Evolutionary conservation across 441 rosid species (phyloP).

Genomic region (Gossypium schwendimanii): DNA sequence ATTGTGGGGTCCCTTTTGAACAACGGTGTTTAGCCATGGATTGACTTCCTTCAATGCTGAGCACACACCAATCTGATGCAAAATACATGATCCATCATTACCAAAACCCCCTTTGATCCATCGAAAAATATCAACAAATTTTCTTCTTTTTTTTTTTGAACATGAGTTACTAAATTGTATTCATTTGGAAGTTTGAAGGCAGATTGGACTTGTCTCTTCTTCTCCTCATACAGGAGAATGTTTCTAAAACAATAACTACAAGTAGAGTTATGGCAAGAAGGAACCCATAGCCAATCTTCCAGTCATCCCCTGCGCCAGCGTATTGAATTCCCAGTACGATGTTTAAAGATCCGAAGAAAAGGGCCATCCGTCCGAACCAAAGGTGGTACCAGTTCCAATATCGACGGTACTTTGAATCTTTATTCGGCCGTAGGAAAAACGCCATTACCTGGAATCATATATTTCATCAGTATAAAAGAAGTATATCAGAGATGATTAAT

Average conservation of each 20-base stretch:
- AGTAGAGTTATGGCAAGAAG: slow-evolving; percentile 43
- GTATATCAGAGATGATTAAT: neutral
- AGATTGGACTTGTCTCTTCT: slow-evolving; percentile 24
- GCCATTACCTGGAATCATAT: slow-evolving; percentile 52
- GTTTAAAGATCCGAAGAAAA: slow-evolving; percentile 71
- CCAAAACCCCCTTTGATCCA: neutral
- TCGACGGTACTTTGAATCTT: slow-evolving; percentile 60
- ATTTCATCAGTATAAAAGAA: neutral
- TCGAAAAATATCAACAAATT: neutral
- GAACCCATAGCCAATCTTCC: slow-evolving; percentile 74
- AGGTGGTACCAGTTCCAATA: slow-evolving; percentile 90
- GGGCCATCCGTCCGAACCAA: slow-evolving; percentile 75
- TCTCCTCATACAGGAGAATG: slow-evolving; percentile 37
- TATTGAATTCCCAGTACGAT: slow-evolving; percentile 55
- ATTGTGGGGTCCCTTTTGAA: neutral
- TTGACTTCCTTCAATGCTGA: neutral
- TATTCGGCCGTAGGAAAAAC: slow-evolving; percentile 66
- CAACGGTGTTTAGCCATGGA: neutral
- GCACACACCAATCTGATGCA: neutral
- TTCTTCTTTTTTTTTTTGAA: neutral
- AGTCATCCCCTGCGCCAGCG: slow-evolving; percentile 47
- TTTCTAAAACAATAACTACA: slow-evolving; percentile 51
- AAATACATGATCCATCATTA: slow-evolving; percentile 5
- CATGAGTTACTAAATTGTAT: slow-evolving; percentile 36
- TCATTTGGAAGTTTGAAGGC: slow-evolving; percentile 59